Conservation (phyloP, 495 filamentous ascomycete species). For the Cercophora samala region DNA sequence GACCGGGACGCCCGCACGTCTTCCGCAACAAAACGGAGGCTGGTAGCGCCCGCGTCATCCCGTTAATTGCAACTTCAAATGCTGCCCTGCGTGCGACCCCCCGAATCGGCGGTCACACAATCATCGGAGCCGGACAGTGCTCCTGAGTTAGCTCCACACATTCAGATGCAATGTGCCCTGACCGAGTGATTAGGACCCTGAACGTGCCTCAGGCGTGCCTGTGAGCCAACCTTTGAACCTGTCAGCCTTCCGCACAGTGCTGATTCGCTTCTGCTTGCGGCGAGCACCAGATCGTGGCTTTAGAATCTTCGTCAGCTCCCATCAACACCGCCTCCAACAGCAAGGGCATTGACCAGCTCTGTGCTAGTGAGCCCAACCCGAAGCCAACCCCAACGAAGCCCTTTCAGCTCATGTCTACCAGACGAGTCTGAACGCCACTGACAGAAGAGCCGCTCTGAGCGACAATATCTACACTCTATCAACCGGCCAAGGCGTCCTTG, state of each 20-base stretch:
- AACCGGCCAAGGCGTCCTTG: background rate
- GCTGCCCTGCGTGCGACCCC: background rate
- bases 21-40: background rate
- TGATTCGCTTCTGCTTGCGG: background rate
- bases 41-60: background rate
- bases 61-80: background rate
- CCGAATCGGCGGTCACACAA: background rate
- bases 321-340: no score
- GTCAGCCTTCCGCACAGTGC: background rate
- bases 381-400: background rate
- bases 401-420: background rate
- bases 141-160: conserved; percentile 1
- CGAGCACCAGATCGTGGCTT: background rate
- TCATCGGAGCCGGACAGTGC: conserved; percentile 18
- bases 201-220: background rate
- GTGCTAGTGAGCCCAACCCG: no score
- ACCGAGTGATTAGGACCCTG: background rate
- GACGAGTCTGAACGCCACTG: background rate
- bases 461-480: background rate
- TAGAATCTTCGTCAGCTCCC: background rate
- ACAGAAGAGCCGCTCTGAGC: background rate
- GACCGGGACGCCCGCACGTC: background rate
- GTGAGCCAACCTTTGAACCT: background rate
- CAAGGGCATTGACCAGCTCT: background rate
- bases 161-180: background rate